Percentiles rank a stretch among this genome's conserved stretches.
Conservation (phyloP, 306 rosid species). For the Spatholobus suberectus region DNA sequence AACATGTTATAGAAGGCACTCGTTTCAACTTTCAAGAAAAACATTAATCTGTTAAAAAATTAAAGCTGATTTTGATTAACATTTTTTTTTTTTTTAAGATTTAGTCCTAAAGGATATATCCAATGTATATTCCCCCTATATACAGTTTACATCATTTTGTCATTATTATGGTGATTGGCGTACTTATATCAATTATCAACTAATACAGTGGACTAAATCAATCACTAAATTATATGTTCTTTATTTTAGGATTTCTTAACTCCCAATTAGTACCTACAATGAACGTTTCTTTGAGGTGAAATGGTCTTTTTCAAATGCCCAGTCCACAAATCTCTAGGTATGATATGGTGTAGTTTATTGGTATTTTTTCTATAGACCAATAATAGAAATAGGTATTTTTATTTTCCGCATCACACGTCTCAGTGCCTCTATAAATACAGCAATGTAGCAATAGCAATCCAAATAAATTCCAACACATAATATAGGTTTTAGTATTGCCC, state of each 20-base stretch:
- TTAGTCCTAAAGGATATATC: background rate
- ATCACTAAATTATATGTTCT: background rate
- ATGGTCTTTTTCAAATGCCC: background rate
- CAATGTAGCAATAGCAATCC: background rate
- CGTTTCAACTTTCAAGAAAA: too few species aligned
- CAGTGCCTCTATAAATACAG: background rate
- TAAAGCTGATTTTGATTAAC: too few species aligned
- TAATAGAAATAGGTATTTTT: background rate
- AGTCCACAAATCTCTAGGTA: background rate
- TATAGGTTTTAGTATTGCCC: background rate
- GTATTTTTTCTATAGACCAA: background rate
- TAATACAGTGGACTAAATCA: conserved; percentile 33
- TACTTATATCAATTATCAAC: background rate
- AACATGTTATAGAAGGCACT: too few species aligned
- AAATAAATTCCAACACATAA: background rate
- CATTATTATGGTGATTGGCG: background rate
- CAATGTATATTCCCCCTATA: background rate
- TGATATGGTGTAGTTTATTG: background rate
- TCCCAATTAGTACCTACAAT: background rate
- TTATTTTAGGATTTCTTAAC: conserved; percentile 10
- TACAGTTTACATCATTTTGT: background rate
- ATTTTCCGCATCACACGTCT: too few species aligned
- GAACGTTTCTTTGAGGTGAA: background rate
- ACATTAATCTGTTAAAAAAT: too few species aligned
- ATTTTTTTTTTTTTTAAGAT: too few species aligned